Evolutionary conservation across 2,329 filamentous ascomycete genomes (phyloP).

Genomic region (Calonectria naviculata): DNA sequence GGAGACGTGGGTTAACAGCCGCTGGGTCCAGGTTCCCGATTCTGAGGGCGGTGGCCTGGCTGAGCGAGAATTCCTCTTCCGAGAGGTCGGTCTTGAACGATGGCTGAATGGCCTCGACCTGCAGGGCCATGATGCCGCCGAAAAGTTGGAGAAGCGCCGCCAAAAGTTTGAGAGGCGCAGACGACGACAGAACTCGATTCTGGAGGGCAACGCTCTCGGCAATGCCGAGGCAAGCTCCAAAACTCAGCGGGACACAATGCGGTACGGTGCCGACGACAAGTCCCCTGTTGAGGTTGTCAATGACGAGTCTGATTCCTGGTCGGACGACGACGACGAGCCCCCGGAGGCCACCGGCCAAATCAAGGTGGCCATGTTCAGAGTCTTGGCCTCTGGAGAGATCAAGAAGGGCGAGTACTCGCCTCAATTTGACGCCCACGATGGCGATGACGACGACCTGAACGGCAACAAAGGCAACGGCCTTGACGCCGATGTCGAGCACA

Average conservation of each 20-base stretch:
- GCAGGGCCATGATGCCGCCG: constrained; percentile 90
- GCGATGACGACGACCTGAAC: constrained; percentile 76
- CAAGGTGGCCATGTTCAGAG: constrained; percentile 96
- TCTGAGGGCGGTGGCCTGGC: constrained; percentile 93
- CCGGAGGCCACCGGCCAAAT: constrained; percentile 97
- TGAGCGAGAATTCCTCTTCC: constrained; percentile 96
- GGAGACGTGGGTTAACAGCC: constrained; percentile 98
- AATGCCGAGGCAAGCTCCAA: constrained; percentile 56
- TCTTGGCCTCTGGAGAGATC: constrained; percentile 95
- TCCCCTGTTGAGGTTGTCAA: constrained; percentile 77
- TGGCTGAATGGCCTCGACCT: constrained; percentile 97
- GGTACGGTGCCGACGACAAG: constrained; percentile 82
- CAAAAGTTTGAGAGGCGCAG: constrained; percentile 80
- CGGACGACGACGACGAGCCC: constrained; percentile 85
- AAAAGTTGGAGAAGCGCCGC: constrained; percentile 88
- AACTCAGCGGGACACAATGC: constrained; percentile 68
- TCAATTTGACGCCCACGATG: constrained; percentile 96
- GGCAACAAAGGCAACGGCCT: constrained; percentile 67
- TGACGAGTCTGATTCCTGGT: constrained; percentile 80
- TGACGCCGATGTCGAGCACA: constrained; percentile 92
- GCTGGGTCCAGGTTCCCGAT: constrained; percentile 95
- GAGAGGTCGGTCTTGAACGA: constrained; percentile 93
- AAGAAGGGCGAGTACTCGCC: constrained; percentile 98
- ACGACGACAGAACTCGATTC: constrained; percentile 66
- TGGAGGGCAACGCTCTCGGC: constrained; percentile 47